phyloP scores from a whole-genome alignment of 129 eudicot genomes.

The Flaveria sonorensis region DNA sequence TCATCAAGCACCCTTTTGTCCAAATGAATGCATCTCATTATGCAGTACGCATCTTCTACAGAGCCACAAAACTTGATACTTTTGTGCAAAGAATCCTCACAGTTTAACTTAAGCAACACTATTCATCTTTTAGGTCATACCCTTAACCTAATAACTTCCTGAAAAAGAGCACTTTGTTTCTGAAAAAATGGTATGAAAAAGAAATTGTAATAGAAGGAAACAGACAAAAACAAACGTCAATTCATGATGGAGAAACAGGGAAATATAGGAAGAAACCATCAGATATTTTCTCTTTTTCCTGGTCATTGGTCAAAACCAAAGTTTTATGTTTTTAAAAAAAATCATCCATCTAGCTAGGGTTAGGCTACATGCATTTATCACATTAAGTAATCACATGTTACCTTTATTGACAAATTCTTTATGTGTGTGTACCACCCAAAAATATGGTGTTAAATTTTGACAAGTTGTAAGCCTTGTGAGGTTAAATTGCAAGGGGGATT shows the following conservation, averaged over 20 bases:
- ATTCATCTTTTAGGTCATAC: constrained; percentile 36
- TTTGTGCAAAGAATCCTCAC: constrained; percentile 11
- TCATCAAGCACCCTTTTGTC: neutral
- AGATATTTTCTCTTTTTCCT: neutral
- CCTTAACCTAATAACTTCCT: constrained; percentile 27
- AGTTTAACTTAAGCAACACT: constrained; percentile 6
- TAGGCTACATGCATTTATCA: constrained; percentile 24
- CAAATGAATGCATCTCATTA: constrained; percentile 15
- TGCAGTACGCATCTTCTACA: constrained; percentile 29
- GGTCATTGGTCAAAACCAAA: constrained; percentile 27
- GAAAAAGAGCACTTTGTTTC: constrained; percentile 24
- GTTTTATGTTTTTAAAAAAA: constrained; percentile 16
- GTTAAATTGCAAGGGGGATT: too few species aligned
- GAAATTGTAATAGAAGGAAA: constrained; percentile 23
- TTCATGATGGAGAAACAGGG: constrained; percentile 20
- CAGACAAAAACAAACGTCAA: constrained; percentile 25
- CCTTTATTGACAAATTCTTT: neutral
- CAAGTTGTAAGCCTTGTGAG: too few species aligned
- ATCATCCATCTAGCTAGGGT: constrained; percentile 29
- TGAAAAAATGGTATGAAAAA: constrained; percentile 11
- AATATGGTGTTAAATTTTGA: too few species aligned
- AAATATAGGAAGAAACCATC: constrained; percentile 22
- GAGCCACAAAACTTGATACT: neutral
- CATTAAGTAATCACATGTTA: neutral
- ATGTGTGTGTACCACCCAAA: too few species aligned